Evolutionary conservation across 2,329 filamentous ascomycete genomes (phyloP), one percentile per base, ranked within the genome.

Genomic region (Claviceps sp.): DNA sequence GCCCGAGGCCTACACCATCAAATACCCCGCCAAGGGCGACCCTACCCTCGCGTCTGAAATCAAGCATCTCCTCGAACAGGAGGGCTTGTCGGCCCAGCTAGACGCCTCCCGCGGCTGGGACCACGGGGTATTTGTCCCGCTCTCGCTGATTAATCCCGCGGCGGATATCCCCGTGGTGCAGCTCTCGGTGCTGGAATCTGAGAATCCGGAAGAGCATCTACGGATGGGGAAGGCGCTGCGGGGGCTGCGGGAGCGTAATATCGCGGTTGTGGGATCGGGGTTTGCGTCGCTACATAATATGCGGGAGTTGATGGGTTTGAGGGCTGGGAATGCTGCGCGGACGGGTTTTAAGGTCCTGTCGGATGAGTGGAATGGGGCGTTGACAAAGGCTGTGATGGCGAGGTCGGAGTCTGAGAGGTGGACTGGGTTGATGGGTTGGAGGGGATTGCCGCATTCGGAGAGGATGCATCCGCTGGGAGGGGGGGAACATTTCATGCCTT

Each of bases 241-340:
- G 13, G 58, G 60, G 8, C 72, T 82, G 47, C 74, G 78, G 14
- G 65, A 67, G 40, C 65, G 70, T 30, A 77, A 77, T 62, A 67
- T 82, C n/a, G 78, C 78, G 57, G 70, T 82, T 52, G 58, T 81
- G 42, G 78, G 78, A n/a, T 79, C 76, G 0, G 78, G 78, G 24
- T 81, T 81, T 57, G 76, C 78, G 1, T 76, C 73, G 2, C 68
- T 81, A 52, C 78, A 81, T 61, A 80, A 81, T 60, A 58, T 80
- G 8, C 63, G 67, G 24, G 58, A 69, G 34, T 73, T 80, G 71
- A 68, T 72, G 30, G 52, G 57, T 44, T 57, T 72, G 26, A 58
- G 61, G 24, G 58, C 1, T 53, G 57, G 30, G 16, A 46, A 13
- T 24, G 44, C 7, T 1, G 22, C 16, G 11, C 20, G 11, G 42